Conservation (phyloP, 2,329 filamentous ascomycete genomes). For the Cryphonectria carpinicola region DNA sequence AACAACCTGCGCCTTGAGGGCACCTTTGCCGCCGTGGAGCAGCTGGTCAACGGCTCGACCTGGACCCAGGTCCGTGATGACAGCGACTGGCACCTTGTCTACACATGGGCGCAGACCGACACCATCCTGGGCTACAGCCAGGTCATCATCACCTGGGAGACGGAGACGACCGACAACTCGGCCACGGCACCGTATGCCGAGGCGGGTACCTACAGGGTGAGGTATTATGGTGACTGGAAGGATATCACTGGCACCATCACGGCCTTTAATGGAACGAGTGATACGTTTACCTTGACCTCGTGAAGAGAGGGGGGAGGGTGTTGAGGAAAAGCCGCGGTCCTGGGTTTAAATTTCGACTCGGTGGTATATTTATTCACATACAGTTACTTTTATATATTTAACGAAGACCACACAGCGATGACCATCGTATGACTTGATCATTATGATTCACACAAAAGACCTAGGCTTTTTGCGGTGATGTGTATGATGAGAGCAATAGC, state of each 20-base stretch:
- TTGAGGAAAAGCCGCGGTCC: neutral
- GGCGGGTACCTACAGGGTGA: constrained; percentile 71
- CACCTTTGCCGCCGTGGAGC: constrained; percentile 79
- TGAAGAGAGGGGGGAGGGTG: neutral
- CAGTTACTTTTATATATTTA: neutral
- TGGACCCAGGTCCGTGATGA: constrained; percentile 77
- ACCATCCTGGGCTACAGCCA: constrained; percentile 73
- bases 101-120: constrained; percentile 76
- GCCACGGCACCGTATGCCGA: constrained; percentile 65
- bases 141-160: constrained; percentile 78
- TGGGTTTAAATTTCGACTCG: neutral
- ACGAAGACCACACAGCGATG: neutral
- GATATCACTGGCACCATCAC: constrained; percentile 63
- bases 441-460: neutral
- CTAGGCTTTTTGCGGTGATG: neutral
- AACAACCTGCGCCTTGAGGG: constrained; percentile 80
- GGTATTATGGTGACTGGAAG: constrained; percentile 84
- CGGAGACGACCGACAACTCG: constrained; percentile 72
- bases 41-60: constrained; percentile 41
- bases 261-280: constrained; percentile 54
- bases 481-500: neutral
- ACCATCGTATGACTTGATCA: neutral
- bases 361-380: neutral
- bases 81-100: constrained; percentile 80
- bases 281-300: constrained; percentile 35